Evolutionary conservation across 129 eudicot genomes (phyloP), one percentile per base, ranked within the genome.

Genomic region (Kitagawia praeruptora): DNA sequence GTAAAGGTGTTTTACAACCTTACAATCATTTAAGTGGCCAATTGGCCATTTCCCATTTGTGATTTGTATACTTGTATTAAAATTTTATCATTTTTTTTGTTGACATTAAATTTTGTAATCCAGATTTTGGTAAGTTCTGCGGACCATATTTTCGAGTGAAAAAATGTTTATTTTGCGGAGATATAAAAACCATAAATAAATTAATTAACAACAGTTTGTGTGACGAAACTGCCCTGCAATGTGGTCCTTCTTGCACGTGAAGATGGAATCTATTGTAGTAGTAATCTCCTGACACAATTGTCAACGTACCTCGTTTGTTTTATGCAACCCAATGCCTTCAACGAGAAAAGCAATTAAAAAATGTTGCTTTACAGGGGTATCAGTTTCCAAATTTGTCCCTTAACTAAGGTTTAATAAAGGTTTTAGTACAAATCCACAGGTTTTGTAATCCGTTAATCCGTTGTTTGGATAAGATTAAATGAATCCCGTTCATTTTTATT

Each of bases 211-310:
- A 16, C 6, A 47, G n/a, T 37, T 2, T 42, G 28, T 71, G 13
- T 40, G 77, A 73, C 54, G 53, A 73, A 42, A 42, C 28, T 44
- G 77, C 56, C 77, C 47, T 47, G 56, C 15, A 4, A 11, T 73
- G 51, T 73, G 77, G 77, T 44, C 56, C 77, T 70, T 3, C 1
- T 18, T 14, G 73, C 73, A 67, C 73, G 37, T 70, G 45, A 70
- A 37, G 75, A 6, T 1, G 69, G 46, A 70, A 70, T 42, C 49
- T 8, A 3, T 1, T 12, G 39, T n/a, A 8, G 27, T 25, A 42
- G n/a, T n/a, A n/a, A n/a, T n/a, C n/a, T 73, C 49, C 10, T 5
- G 77, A 13, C 54, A 73, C 54, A 42, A 18, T n/a, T n/a, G 15
- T 28, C 77, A 0, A 73, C 4, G 19, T 5, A 21, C 8, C 8